Base-by-base conservation (phyloP, 306 rosid genomes). In the Acmispon strigosus region DNA sequence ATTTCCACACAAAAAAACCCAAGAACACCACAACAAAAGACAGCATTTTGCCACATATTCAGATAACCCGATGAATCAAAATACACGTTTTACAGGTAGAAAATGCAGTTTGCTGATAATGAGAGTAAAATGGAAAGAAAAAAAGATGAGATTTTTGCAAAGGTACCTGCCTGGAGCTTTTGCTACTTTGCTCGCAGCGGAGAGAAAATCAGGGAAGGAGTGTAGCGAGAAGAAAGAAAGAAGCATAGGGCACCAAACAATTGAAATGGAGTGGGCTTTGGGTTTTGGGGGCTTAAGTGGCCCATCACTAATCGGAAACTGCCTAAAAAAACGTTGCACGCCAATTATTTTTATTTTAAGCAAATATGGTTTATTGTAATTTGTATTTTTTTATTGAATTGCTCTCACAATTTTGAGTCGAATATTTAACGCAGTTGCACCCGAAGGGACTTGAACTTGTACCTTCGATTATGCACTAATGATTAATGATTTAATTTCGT, bases 161-260 rank as follows among this genome's bases (percentile, higher is more conserved):
- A 15, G 16, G 2, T 52, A 72, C 76, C 76, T 13, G 59, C 52
- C 62, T 8, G 45, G 14, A 12, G 18, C 2, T 55, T 47, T 12
- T 37, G 14, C 67, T 22, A 43, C 29, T 57, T 58, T 49, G 71
- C 11, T 73, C 71, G 71, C 72, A 65, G 18, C 32, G 47, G 32
- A 50, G 42, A 37, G 17, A 39, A 61, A 32, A 18, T 1, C 45
- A 12, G 5, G 1, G 67, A 11, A 39, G 67, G 50, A 37, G 69
- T 61, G 62, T 7, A 9, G 24, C 9, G 70, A 15, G 34, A 27
- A 27, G 24, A 22, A 27, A 27, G 32, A 2, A 62, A 41, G 19
- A 17, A 39, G 55, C 34, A 6, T 62, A 73, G 70, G 78, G 71
- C 34, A 73, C 42, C n/a, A 72, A 61, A 62, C 24, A 27, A 10